Conservation (phyloP, 2,329 filamentous ascomycete genomes). For the Lasiodiplodia citricola region DNA sequence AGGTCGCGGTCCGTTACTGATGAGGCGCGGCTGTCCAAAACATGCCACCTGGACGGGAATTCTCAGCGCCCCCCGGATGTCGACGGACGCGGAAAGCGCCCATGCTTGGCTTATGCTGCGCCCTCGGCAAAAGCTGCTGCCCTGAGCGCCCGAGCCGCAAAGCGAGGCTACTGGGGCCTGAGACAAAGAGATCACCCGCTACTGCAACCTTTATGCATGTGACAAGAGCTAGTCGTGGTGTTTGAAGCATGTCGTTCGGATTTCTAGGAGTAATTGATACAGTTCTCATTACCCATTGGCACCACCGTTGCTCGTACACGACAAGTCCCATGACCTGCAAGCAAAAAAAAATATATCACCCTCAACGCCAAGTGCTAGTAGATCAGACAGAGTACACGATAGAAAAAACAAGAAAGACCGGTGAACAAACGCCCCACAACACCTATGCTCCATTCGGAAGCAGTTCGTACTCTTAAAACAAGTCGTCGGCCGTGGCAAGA, state of each 20-base stretch:
- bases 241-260: conserved; percentile 14
- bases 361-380: conserved; percentile 10
- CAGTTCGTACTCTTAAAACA: conserved; percentile 14
- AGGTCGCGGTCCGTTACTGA: neutral
- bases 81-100: conserved; percentile 1
- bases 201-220: conserved; percentile 1
- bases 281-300: neutral
- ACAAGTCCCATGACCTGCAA: conserved; percentile 6
- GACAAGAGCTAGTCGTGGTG: conserved; percentile 4
- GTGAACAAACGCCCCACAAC: conserved; percentile 13
- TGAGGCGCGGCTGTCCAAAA: neutral
- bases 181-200: conserved; percentile 17
- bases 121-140: neutral
- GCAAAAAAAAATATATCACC: conserved; percentile 11
- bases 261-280: conserved; percentile 22
- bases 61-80: conserved; percentile 4
- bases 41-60: neutral
- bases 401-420: neutral
- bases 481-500: conserved; percentile 13
- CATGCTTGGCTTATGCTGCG: neutral
- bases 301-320: neutral
- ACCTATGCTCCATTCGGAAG: conserved; percentile 13
- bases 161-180: conserved; percentile 6
- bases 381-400: conserved; percentile 8
- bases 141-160: neutral